Conservation (phyloP, 495 filamentous ascomycete species). For the Trichocladium uniseriatum region DNA sequence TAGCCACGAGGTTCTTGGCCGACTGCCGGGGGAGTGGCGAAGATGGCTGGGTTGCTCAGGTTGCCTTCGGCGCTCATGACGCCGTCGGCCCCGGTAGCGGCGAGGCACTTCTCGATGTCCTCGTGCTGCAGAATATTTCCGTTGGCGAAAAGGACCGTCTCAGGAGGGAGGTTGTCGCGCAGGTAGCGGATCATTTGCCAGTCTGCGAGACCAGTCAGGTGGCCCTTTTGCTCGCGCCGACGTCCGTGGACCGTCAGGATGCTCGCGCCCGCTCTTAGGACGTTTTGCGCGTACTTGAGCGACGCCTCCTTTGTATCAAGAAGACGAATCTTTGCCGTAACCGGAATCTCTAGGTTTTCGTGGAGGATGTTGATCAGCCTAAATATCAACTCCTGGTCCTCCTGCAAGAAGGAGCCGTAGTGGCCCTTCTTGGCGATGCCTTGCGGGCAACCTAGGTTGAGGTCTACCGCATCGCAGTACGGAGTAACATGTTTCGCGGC, state of each 20-base stretch:
- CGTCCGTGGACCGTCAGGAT: slow-evolving; percentile 90
- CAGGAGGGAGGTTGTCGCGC: slow-evolving; percentile 69
- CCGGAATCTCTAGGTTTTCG: slow-evolving; percentile 59
- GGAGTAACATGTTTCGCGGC: slow-evolving; percentile 69
- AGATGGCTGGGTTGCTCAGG: slow-evolving; percentile 81
- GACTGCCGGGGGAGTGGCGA: slow-evolving; percentile 53
- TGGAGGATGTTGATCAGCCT: slow-evolving; percentile 71
- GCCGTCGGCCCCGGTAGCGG: slow-evolving; percentile 79
- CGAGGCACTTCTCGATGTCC: slow-evolving; percentile 71
- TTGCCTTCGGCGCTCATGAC: slow-evolving; percentile 97
- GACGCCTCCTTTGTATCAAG: slow-evolving; percentile 80
- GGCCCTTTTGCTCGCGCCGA: slow-evolving; percentile 85
- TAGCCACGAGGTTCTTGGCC: slow-evolving; percentile 65
- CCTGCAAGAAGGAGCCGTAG: slow-evolving; percentile 92
- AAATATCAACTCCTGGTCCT: slow-evolving; percentile 77
- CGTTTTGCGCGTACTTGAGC: slow-evolving; percentile 79
- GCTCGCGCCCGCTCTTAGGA: slow-evolving; percentile 80
- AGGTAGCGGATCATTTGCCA: slow-evolving; percentile 78
- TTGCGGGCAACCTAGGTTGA: slow-evolving; percentile 97
- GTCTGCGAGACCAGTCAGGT: slow-evolving; percentile 88
- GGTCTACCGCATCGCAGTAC: slow-evolving; percentile 88
- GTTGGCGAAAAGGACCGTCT: slow-evolving; percentile 93
- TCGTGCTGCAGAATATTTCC: slow-evolving; percentile 80
- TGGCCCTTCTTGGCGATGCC: slow-evolving; percentile 83
- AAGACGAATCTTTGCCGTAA: slow-evolving; percentile 93